Base-by-base conservation (phyloP, 176 grass and related monocot genomes). In the Puccinellia tenuiflora region DNA sequence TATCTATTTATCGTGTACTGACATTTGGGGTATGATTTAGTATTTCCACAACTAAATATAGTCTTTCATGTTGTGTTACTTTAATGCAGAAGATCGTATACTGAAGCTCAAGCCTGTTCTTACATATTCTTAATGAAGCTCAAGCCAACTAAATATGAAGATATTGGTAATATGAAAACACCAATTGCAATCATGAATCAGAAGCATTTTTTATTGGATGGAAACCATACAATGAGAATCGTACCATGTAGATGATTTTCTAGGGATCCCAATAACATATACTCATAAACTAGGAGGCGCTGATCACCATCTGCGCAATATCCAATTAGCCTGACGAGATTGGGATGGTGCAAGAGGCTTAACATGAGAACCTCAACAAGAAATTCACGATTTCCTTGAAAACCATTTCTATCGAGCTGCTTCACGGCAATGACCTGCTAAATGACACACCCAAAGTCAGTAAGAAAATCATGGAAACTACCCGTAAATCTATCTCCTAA, bases 311-410 rank as follows among this genome's bases (percentile, higher is more conserved):
- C 96, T 57, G 92, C 89, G 34, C 92, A 98, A 73, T 98, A 98
- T 81, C 96, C 96, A 85, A 98, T 95, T 81, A 98, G 87, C 88
- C 90, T 95, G 63, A 98, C 96, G 65, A 98, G 90, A 88, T 98
- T 93, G 69, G 85, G 85, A 77, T 98, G 96, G 55, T 98, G 92
- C 63, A 98, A 79, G 25, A 98, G 91, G 84, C 96, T 98, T 81
- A 98, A 80, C 96, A 98, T 98, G 61, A 98, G 91, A 79, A 98
- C 96, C 85, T 98, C 96, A 83, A 98, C 96, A n/a, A 98, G 90
- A 90, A 98, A 98, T 81, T 98, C 96, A 47, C 96, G 87, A 75
- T 98, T 98, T 90, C 96, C 96, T 88, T 98, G 96, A 64, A 98
- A 76, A 45, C 96, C 91, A 37, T 93, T 91, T 91, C 96, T 93